Conservation (phyloP, 2,329 filamentous ascomycete species). For the Apiospora aurea region DNA sequence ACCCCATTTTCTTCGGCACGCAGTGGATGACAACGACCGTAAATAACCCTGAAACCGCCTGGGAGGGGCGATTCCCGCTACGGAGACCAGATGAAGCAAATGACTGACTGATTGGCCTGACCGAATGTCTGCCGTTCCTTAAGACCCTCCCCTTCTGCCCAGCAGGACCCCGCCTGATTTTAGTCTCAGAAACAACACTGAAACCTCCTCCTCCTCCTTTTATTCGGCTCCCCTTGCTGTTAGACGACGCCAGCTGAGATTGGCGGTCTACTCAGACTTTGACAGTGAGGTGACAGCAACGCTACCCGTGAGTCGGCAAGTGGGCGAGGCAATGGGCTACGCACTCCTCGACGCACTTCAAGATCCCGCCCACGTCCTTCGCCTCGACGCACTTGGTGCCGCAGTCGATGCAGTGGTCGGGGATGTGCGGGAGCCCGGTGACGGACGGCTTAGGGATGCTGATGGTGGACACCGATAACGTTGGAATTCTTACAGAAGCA, state of each 20-base stretch:
- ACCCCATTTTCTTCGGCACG: not conserved
- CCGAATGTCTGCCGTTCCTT: not conserved
- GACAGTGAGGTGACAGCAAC: not conserved
- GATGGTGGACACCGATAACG: not conserved
- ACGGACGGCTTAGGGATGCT: not conserved
- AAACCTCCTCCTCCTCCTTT: not conserved
- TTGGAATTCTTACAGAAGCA: not conserved
- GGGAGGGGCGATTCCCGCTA: not conserved
- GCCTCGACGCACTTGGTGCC: not conserved
- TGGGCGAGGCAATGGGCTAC: not conserved
- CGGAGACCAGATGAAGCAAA: not conserved
- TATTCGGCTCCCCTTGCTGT: not conserved
- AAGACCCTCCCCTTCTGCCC: not conserved
- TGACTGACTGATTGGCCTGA: not conserved
- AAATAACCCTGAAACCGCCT: slow-evolving; percentile 11
- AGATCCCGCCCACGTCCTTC: slow-evolving; percentile 1
- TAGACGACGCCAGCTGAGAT: not conserved
- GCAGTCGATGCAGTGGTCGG: not conserved
- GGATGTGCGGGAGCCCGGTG: not conserved
- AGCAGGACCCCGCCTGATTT: not conserved
- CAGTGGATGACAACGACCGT: slow-evolving; percentile 9
- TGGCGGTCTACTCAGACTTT: not conserved
- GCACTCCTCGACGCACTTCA: not conserved
- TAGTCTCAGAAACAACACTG: slow-evolving; percentile 5
- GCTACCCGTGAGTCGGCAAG: not conserved